phyloP scores from a whole-genome alignment of 345 rosid genomes.

The Populus deltoides region DNA sequence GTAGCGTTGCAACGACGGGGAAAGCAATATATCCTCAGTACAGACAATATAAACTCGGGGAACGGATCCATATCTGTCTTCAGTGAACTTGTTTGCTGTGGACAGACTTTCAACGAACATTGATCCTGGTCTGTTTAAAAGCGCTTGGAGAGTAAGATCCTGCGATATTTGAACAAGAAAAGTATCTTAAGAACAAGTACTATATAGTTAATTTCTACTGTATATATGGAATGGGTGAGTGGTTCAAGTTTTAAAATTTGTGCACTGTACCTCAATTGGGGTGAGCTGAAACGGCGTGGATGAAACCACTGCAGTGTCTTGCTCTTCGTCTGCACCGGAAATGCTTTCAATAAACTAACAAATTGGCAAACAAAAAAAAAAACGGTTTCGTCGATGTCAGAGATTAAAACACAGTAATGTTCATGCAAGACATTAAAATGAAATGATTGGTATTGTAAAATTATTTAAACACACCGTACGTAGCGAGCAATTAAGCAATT shows the following conservation, averaged over 20 bases:
- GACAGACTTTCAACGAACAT: not conserved
- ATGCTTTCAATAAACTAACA: not conserved
- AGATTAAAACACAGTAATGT: not conserved
- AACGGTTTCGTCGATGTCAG: not conserved
- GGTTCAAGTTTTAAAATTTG: not conserved
- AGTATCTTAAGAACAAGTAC: not conserved
- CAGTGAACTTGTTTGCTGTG: conserved; percentile 7
- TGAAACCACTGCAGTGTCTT: conserved; percentile 21
- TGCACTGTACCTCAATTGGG: conserved; percentile 24
- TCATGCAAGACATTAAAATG: not conserved
- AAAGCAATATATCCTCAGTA: conserved; percentile 9
- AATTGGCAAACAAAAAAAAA: not conserved
- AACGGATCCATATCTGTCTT: conserved; percentile 26
- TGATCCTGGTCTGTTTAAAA: conserved; percentile 4
- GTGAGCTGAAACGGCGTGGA: conserved; percentile 24
- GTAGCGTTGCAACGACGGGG: conserved; percentile 24
- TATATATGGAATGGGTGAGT: no score
- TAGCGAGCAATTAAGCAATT: not conserved
- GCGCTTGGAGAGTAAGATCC: not conserved
- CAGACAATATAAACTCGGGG: conserved; percentile 22
- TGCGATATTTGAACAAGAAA: not conserved
- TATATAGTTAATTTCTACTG: no score
- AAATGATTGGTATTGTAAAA: not conserved
- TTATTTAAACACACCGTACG: not conserved
- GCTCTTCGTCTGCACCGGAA: conserved; percentile 14